Evolutionary conservation across 305 asterid genomes (phyloP).

Genomic region (Fraxinus xanthoxyloides): DNA sequence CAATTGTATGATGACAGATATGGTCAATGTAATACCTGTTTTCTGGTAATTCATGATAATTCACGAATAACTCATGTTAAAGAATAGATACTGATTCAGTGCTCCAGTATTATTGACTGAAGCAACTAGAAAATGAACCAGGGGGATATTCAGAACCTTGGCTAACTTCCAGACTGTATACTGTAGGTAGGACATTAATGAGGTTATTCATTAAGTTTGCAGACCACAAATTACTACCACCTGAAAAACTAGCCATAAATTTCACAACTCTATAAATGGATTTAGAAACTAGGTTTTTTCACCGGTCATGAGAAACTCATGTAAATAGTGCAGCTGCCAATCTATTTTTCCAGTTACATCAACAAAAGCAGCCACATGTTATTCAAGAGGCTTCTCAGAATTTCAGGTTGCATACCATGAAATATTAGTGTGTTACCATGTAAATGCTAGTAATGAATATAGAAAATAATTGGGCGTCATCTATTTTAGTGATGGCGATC

Average conservation of each 20-base stretch:
- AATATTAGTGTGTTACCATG: background rate
- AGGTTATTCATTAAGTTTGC: background rate
- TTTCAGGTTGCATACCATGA: background rate
- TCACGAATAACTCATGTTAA: background rate
- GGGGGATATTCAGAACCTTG: background rate
- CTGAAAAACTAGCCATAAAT: background rate
- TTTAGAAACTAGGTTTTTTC: background rate
- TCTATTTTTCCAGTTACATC: background rate
- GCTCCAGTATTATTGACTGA: background rate
- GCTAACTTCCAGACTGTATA: background rate
- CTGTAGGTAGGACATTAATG: background rate
- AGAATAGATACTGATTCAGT: background rate
- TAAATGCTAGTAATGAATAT: background rate
- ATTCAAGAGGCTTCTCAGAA: background rate
- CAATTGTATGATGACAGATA: background rate
- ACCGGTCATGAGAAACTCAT: conserved; percentile 4
- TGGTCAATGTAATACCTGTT: background rate
- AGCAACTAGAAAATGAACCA: conserved; percentile 4
- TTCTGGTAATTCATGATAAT: background rate
- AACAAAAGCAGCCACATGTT: conserved; percentile 1
- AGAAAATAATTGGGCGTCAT: background rate
- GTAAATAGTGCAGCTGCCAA: conserved; percentile 7
- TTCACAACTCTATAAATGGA: background rate
- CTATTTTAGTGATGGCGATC: background rate
- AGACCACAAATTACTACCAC: background rate